Percentiles rank a stretch among this genome's conserved stretches.
These are phyloP conservation scores for Eutreptiella sp. DNA, from an alignment of 208 protist species.

Conservation along the genomic window DNA sequence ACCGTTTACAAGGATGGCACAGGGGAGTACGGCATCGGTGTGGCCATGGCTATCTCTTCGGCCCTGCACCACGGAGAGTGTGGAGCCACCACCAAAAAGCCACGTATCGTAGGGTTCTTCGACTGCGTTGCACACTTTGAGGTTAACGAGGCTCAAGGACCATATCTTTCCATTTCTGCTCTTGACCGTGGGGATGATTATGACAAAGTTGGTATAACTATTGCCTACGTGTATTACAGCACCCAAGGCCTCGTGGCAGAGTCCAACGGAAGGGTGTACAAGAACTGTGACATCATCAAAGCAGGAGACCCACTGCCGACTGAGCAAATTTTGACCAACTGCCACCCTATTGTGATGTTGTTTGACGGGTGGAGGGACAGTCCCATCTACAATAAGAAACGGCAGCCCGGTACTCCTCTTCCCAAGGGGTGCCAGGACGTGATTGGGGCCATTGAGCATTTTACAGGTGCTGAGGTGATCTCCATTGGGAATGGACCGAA, in stretches of 20 bases:
- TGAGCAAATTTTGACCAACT: constrained; percentile 64
- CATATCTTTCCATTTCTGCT: constrained; percentile 80
- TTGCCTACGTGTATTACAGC: constrained; percentile 77
- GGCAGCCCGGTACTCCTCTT: constrained; percentile 49
- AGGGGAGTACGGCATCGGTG: constrained; percentile 73
- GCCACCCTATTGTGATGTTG: constrained; percentile 74
- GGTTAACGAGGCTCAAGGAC: constrained; percentile 74
- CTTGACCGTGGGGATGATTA: constrained; percentile 81
- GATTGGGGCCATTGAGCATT: constrained; percentile 69
- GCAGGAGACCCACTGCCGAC: constrained; percentile 72
- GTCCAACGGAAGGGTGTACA: constrained; percentile 63
- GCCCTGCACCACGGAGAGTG: constrained; percentile 70
- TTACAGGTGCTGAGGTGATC: constrained; percentile 66
- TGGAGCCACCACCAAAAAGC: constrained; percentile 76
- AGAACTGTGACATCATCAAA: constrained; percentile 74
- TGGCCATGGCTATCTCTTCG: constrained; percentile 71
- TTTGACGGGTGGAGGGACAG: constrained; percentile 64
- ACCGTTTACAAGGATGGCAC: constrained; percentile 62
- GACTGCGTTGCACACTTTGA: constrained; percentile 82
- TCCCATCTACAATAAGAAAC: constrained; percentile 59
- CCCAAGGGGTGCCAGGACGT: constrained; percentile 66
- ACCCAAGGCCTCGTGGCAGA: constrained; percentile 44
- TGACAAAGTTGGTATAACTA: constrained; percentile 69
- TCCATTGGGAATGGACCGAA: constrained; percentile 80
- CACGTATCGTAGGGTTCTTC: constrained; percentile 76